Evolutionary conservation across 345 rosid species (phyloP).

Genomic region (Populus ilicifolia): DNA sequence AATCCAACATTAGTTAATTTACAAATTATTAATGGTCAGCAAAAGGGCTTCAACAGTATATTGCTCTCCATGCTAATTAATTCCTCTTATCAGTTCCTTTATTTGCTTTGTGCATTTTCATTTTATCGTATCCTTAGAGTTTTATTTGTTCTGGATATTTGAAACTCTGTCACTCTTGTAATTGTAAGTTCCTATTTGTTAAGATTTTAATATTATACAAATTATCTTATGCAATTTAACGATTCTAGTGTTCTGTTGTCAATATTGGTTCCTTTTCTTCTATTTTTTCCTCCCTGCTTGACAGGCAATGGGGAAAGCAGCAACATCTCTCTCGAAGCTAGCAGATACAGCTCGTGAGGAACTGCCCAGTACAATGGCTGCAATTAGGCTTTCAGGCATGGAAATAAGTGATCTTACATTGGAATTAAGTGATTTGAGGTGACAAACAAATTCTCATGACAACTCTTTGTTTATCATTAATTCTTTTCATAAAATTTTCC

Average conservation of each 20-base stretch:
- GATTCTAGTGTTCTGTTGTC: neutral
- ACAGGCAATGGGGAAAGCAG: constrained; percentile 85
- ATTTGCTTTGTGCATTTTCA: neutral
- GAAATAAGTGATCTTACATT: constrained; percentile 95
- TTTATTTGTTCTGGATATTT: neutral
- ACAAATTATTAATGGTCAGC: neutral
- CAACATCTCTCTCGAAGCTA: constrained; percentile 77
- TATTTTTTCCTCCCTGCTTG: constrained; percentile 2
- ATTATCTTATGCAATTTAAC: neutral
- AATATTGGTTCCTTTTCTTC: neutral
- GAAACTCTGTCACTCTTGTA: neutral
- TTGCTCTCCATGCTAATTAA: neutral
- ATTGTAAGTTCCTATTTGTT: neutral
- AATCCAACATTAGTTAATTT: no score
- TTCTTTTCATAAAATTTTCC: neutral
- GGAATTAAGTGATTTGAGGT: constrained; percentile 91
- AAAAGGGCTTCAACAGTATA: neutral
- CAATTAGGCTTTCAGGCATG: constrained; percentile 92
- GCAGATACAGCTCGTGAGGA: constrained; percentile 93
- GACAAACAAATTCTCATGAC: neutral
- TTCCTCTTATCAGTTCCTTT: neutral
- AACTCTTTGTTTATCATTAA: neutral
- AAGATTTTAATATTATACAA: neutral
- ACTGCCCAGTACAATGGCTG: constrained; percentile 91
- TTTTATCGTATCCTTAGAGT: neutral